Base-by-base conservation (phyloP, 192 early-diverging fungal species). In the Lobosporangium transversale region DNA sequence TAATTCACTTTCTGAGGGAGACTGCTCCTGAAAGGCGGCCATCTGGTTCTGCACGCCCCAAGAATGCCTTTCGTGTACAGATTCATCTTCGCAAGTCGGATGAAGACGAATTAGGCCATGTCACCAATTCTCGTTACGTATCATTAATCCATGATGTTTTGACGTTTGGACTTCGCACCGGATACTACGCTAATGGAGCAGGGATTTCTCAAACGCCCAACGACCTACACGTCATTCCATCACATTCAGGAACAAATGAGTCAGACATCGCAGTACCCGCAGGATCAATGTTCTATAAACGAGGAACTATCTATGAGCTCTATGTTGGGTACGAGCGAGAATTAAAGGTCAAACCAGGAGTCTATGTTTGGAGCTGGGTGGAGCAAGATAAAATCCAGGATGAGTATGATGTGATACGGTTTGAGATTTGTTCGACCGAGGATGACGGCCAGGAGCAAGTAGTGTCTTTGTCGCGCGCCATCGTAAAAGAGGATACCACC, bases 81-180 rank as follows among this genome's bases (percentile, higher is more conserved):
- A 56, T 76, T 23, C 45, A 66, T 21, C 64, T 76, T 42, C 73
- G 73, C 32, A 66, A 76, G 18, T 74, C 79, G 21, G 79, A 80
- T 48, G 60, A 73, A 21, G 79, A 80, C 12, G 45, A 56, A 20
- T 31, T 80, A 36, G 79, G 69, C 29, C 79, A 80, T 57, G 68
- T 80, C 9, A 80, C 79, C 43, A 80, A 80, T 44, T 70, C 79
- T 15, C 54, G 70, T 2, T 80, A 80, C 48, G 58, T 57, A 1
- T 42, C 58, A 2, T 63, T 73, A 23, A 62, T 70, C 14, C 79
- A 80, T 30, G 79, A 80, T 48, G 69, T 73, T 2, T 42, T 80
- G 54, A 71, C 78, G 2, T 71, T 58, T 53, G 78, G 78, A 20
- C 57, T 70, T 27, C 54, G 63, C 7, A 50, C 54, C 4, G 78